These are phyloP conservation scores for Hapsidospora chrysogenum DNA, from an alignment of 495 filamentous ascomycete genomes.

Conservation along the genomic window DNA sequence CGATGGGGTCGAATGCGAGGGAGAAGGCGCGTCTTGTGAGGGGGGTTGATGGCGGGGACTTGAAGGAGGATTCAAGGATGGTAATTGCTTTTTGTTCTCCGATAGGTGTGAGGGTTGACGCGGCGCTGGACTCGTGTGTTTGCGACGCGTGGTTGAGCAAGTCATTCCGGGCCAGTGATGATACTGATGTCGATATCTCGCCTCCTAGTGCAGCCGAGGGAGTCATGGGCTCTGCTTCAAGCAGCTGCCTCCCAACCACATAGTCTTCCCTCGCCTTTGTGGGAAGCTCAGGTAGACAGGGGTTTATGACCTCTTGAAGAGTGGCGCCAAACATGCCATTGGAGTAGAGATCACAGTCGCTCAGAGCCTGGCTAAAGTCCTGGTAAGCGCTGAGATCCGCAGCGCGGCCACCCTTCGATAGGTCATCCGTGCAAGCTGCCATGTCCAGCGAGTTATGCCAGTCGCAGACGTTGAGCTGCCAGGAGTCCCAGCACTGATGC, in stretches of 20 bases:
- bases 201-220: constrained; percentile 10
- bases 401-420: constrained; percentile 3
- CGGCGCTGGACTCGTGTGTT: neutral
- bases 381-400: constrained; percentile 20
- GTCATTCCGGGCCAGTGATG: constrained; percentile 15
- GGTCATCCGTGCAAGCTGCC: constrained; percentile 15
- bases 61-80: constrained; percentile 12
- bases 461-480: constrained; percentile 35
- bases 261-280: constrained; percentile 47
- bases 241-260: constrained; percentile 39
- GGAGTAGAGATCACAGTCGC: constrained; percentile 32
- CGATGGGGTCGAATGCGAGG: constrained; percentile 42
- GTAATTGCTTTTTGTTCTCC: constrained; percentile 12
- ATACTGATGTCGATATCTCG: constrained; percentile 14
- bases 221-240: constrained; percentile 23
- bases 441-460: constrained; percentile 18
- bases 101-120: constrained; percentile 7
- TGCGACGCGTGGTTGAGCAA: constrained; percentile 10
- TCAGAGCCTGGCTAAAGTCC: constrained; percentile 22
- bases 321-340: constrained; percentile 17
- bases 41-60: too few species aligned
- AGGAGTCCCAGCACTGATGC: constrained; percentile 35
- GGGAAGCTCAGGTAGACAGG: constrained; percentile 39
- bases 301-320: constrained; percentile 36
- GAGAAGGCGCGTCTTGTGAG: constrained; percentile 10